phyloP scores from a whole-genome alignment of 805 yeast genomes.

The Komagataella pastoris region DNA sequence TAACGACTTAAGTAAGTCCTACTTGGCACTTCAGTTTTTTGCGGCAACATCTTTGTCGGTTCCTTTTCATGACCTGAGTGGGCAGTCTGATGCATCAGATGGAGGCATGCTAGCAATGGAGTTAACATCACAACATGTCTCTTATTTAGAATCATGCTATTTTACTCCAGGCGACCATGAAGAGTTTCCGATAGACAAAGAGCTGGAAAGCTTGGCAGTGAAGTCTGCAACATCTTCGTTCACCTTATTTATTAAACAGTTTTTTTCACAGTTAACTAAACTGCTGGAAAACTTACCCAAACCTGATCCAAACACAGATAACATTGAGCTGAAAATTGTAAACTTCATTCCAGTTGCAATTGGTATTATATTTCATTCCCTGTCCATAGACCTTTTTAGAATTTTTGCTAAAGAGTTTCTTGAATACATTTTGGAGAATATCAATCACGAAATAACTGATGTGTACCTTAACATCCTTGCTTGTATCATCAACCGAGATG shows the following conservation, averaged over 20 bases:
- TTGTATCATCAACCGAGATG: slow-evolving; percentile 53
- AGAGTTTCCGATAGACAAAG: slow-evolving; percentile 26
- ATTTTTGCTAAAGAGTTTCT: slow-evolving; percentile 32
- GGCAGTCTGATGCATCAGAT: slow-evolving; percentile 23
- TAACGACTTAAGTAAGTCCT: slow-evolving; percentile 69
- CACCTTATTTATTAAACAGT: slow-evolving; percentile 38
- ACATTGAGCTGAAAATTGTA: slow-evolving; percentile 34
- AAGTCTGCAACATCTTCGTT: slow-evolving; percentile 65
- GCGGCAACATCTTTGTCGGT: slow-evolving; percentile 58
- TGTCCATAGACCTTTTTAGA: slow-evolving; percentile 41
- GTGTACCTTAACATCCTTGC: slow-evolving; percentile 64
- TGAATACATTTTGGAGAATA: slow-evolving; percentile 46
- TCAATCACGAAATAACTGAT: slow-evolving; percentile 46
- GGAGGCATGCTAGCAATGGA: slow-evolving; percentile 27
- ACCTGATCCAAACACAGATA: slow-evolving; percentile 32
- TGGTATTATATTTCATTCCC: slow-evolving; percentile 40
- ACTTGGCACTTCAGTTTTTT: slow-evolving; percentile 53
- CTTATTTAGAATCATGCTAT: slow-evolving; percentile 31
- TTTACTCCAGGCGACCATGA: slow-evolving; percentile 11
- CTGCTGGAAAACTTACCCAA: slow-evolving; percentile 54
- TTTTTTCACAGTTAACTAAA: slow-evolving; percentile 45
- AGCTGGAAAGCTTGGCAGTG: slow-evolving; percentile 40
- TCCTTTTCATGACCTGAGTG: slow-evolving; percentile 53
- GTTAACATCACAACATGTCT: slow-evolving; percentile 54
- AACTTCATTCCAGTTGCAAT: slow-evolving; percentile 20